Conservation (phyloP, 2,329 filamentous ascomycete species). For the Alternaria arborescens region DNA sequence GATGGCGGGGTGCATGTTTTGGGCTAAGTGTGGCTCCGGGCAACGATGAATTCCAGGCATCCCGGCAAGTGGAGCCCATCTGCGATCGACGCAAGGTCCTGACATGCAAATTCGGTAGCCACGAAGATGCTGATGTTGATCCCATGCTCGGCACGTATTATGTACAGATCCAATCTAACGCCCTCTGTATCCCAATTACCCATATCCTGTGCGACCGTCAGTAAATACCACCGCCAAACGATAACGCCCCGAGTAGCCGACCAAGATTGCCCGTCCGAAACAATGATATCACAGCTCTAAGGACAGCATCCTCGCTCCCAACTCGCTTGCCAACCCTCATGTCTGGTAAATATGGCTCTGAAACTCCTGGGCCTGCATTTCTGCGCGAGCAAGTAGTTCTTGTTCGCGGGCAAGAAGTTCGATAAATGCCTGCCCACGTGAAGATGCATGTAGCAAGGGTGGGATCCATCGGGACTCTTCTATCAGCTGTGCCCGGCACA, state of each 20-base stretch:
- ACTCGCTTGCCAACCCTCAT: not conserved
- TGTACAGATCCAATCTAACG: conserved; percentile 10
- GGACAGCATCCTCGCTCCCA: not conserved
- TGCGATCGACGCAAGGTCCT: conserved; percentile 15
- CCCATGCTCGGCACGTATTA: conserved; percentile 5
- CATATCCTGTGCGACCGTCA: conserved; percentile 2
- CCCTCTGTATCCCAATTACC: not conserved
- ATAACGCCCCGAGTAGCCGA: conserved; percentile 18
- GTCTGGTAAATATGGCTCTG: conserved; percentile 28
- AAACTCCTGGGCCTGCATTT: conserved; percentile 28
- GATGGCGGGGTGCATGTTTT: conserved; percentile 38
- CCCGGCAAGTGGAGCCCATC: conserved; percentile 19
- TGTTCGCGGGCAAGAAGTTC: conserved; percentile 32
- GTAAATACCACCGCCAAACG: conserved; percentile 4
- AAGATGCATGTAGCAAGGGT: conserved; percentile 19
- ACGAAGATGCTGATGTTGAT: conserved; percentile 2
- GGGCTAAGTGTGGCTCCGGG: conserved; percentile 35
- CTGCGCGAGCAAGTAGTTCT: conserved; percentile 29
- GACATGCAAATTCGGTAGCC: conserved; percentile 5
- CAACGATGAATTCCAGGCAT: conserved; percentile 39
- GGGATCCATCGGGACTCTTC: conserved; percentile 27
- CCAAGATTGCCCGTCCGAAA: conserved; percentile 18
- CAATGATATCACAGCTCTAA: conserved; percentile 27
- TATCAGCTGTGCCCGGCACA: conserved; percentile 47
- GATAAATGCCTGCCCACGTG: conserved; percentile 24